phyloP scores from a whole-genome alignment of 768 basidiomycete genomes.

The Psilocybe sp. region DNA sequence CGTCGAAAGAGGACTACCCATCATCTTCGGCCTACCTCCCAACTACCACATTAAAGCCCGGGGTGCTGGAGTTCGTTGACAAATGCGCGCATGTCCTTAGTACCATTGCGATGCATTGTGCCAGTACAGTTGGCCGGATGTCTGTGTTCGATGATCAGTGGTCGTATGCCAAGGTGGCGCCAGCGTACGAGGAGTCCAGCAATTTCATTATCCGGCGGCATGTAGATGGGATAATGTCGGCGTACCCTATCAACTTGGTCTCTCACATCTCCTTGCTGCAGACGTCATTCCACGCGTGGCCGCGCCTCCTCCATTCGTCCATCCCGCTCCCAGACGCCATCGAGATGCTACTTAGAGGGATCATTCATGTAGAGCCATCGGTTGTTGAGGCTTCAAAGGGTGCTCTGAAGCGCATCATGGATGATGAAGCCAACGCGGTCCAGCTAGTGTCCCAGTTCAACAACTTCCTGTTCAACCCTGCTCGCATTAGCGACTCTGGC shows the following conservation, averaged over 20 bases:
- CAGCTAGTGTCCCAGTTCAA: slow-evolving; percentile 64
- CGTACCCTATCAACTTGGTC: slow-evolving; percentile 59
- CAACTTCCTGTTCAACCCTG: slow-evolving; percentile 71
- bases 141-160: slow-evolving; percentile 86
- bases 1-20: slow-evolving; percentile 64
- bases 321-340: slow-evolving; percentile 58
- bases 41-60: slow-evolving; percentile 53
- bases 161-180: slow-evolving; percentile 57
- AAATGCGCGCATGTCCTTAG: slow-evolving; percentile 57
- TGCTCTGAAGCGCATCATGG: slow-evolving; percentile 73
- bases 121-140: slow-evolving; percentile 68
- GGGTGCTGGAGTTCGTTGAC: slow-evolving; percentile 72
- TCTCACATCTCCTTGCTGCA: slow-evolving; percentile 72
- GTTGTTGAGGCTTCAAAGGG: slow-evolving; percentile 66
- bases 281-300: slow-evolving; percentile 81
- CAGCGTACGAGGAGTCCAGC: slow-evolving; percentile 66
- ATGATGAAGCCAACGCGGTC: slow-evolving; percentile 51
- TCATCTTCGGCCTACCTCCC: slow-evolving; percentile 66
- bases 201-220: slow-evolving; percentile 69
- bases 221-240: slow-evolving; percentile 53
- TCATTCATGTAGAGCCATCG: slow-evolving; percentile 81
- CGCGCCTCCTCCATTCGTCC: slow-evolving; percentile 66
- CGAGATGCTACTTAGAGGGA: slow-evolving; percentile 76
- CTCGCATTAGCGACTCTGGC: slow-evolving; percentile 58
- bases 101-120: slow-evolving; percentile 55